Percentiles rank a stretch among this genome's conserved stretches.
phyloP scores from a whole-genome alignment of 2,329 filamentous ascomycete genomes.

The Albophoma yamanashiensis region DNA sequence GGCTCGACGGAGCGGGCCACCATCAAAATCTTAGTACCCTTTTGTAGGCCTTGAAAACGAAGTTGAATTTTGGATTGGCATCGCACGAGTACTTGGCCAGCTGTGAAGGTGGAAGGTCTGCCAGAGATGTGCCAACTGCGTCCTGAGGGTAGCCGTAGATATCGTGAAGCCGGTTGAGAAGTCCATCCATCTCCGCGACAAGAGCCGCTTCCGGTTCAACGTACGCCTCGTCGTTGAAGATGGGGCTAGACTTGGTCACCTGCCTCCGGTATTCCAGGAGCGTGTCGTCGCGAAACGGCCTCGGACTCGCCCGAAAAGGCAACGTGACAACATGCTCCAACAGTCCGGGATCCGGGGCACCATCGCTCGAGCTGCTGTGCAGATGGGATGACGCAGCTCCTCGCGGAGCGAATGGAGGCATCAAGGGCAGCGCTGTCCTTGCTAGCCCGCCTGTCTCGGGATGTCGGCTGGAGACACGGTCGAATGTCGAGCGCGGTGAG shows the following conservation, averaged over 20 bases:
- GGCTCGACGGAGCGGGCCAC: slow-evolving; percentile 38
- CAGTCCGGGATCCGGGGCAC: slow-evolving; percentile 1
- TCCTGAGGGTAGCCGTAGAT: slow-evolving; percentile 48
- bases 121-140: slow-evolving; percentile 30
- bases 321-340: slow-evolving; percentile 43
- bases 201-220: slow-evolving; percentile 26
- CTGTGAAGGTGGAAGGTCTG: slow-evolving; percentile 25
- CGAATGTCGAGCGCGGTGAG: slow-evolving; percentile 11
- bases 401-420: slow-evolving; percentile 10
- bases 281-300: slow-evolving; percentile 40
- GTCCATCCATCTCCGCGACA: slow-evolving; percentile 34
- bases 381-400: slow-evolving; percentile 7
- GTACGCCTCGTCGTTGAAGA: slow-evolving; percentile 28
- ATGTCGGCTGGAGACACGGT: slow-evolving; percentile 29
- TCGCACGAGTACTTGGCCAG: slow-evolving; percentile 42
- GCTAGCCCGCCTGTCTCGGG: slow-evolving; percentile 16
- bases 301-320: slow-evolving; percentile 41
- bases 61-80: slow-evolving; percentile 50
- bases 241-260: slow-evolving; percentile 33
- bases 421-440: slow-evolving; percentile 9
- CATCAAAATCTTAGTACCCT: slow-evolving; percentile 39
- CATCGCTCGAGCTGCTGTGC: slow-evolving; percentile 10
- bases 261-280: slow-evolving; percentile 31
- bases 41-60: slow-evolving; percentile 36
- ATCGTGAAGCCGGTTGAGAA: slow-evolving; percentile 40